These are phyloP conservation scores for Fusarium solani-melongenae DNA, from an alignment of 2,329 filamentous ascomycete genomes.

Conservation along the genomic window DNA sequence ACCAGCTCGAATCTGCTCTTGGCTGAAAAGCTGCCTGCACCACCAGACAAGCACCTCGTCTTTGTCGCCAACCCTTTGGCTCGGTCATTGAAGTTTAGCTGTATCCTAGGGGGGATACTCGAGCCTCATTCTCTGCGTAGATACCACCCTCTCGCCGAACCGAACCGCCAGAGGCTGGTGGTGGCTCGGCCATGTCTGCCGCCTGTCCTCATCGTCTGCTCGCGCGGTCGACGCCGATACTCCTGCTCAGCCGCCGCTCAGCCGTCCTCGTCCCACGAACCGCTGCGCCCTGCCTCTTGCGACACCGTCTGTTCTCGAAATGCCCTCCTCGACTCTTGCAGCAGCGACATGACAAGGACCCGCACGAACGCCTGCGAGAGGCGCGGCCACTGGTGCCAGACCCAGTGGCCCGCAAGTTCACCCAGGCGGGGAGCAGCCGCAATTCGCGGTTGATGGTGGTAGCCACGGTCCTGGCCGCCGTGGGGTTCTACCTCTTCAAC, in stretches of 20 bases:
- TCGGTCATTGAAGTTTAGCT: neutral
- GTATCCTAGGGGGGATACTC: neutral
- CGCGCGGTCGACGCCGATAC: slow-evolving; percentile 3
- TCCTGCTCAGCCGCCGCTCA: neutral
- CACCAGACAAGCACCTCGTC: slow-evolving; percentile 16
- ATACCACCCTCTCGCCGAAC: neutral
- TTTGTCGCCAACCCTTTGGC: slow-evolving; percentile 1
- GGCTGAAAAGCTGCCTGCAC: slow-evolving; percentile 17
- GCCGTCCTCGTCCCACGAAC: slow-evolving; percentile 11
- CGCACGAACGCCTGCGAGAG: slow-evolving; percentile 42
- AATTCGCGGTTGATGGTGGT: slow-evolving; percentile 52
- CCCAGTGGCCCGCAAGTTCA: slow-evolving; percentile 39
- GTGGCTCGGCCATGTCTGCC: slow-evolving; percentile 30
- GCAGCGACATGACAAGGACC: slow-evolving; percentile 33
- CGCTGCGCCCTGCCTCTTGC: slow-evolving; percentile 1
- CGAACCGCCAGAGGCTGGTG: neutral
- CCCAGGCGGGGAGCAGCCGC: slow-evolving; percentile 43
- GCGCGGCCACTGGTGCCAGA: slow-evolving; percentile 49
- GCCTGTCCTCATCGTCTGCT: slow-evolving; percentile 29
- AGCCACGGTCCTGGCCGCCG: slow-evolving; percentile 56
- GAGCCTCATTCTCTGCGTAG: neutral
- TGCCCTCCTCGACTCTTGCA: slow-evolving; percentile 28
- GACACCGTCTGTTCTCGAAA: slow-evolving; percentile 38
- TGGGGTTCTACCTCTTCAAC: slow-evolving; percentile 73
- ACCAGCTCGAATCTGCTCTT: slow-evolving; percentile 3